phyloP scores from a whole-genome alignment of 768 basidiomycete species.

The Rhizopogon sp. region DNA sequence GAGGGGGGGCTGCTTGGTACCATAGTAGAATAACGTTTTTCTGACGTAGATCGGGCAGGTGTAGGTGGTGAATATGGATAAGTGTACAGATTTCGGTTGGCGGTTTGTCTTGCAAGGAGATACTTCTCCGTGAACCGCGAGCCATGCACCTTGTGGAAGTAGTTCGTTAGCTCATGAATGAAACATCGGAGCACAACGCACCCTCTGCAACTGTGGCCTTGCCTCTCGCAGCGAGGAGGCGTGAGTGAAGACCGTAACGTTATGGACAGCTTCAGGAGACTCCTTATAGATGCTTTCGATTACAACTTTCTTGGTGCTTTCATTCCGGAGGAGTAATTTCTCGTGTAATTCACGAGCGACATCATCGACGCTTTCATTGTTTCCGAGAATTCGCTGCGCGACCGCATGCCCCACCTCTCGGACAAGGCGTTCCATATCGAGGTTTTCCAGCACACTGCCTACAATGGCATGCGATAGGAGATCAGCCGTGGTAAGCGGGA shows the following conservation, averaged over 20 bases:
- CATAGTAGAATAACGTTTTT: constrained; percentile 29
- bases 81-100: constrained; percentile 47
- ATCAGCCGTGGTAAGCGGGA: constrained; percentile 93
- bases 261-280: constrained; percentile 82
- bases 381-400: constrained; percentile 85
- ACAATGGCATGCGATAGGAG: constrained; percentile 94
- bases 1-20: constrained; percentile 23
- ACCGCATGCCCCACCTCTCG: constrained; percentile 93
- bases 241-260: constrained; percentile 80
- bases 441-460: constrained; percentile 93
- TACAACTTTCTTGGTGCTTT: constrained; percentile 94
- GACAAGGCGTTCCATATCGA: constrained; percentile 97
- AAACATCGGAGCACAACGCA: constrained; percentile 28
- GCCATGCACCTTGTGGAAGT: constrained; percentile 67
- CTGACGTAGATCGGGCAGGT: constrained; percentile 36
- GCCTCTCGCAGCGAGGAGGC: constrained; percentile 70
- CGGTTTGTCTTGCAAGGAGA: constrained; percentile 62
- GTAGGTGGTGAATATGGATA: constrained; percentile 50
- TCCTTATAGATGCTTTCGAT: constrained; percentile 97
- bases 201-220: constrained; percentile 73
- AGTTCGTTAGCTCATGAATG: constrained; percentile 1
- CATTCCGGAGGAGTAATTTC: constrained; percentile 83
- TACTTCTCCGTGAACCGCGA: constrained; percentile 98
- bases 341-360: constrained; percentile 94
- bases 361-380: constrained; percentile 94